phyloP scores from a whole-genome alignment of 371 early-diverging fungal genomes.

The Mortierella sp. region DNA sequence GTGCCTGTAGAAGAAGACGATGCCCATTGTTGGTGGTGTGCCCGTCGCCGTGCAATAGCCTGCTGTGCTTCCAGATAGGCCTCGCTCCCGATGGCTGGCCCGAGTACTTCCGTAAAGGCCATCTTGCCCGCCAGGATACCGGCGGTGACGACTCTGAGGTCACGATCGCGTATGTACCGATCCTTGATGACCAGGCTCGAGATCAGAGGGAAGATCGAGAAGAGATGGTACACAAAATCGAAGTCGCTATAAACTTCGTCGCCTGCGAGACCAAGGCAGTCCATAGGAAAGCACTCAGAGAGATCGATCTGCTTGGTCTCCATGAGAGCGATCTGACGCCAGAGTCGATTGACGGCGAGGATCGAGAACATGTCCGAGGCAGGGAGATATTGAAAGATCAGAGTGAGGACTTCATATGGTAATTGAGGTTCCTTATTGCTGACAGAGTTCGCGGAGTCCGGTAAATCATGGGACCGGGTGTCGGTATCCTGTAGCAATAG shows the following conservation, averaged over 20 bases:
- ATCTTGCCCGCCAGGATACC: conserved; percentile 54
- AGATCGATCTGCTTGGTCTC: conserved; percentile 53
- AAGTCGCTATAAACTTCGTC: conserved; percentile 51
- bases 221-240: conserved; percentile 50
- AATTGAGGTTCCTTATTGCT: conserved; percentile 20
- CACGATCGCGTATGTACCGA: conserved; percentile 49
- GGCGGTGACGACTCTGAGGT: conserved; percentile 50
- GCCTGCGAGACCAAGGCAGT: conserved; percentile 41
- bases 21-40: not conserved
- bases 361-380: conserved; percentile 47
- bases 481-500: not conserved
- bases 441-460: not conserved
- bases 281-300: conserved; percentile 51
- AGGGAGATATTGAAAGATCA: conserved; percentile 41
- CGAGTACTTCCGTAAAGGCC: conserved; percentile 37
- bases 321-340: conserved; percentile 46
- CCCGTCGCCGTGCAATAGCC: conserved; percentile 17
- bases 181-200: conserved; percentile 53
- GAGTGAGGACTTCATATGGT: conserved; percentile 42
- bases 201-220: conserved; percentile 50
- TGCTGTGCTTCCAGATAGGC: conserved; percentile 18
- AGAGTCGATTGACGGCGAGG: conserved; percentile 41
- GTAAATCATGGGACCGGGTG: conserved; percentile 2
- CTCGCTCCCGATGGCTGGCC: conserved; percentile 15
- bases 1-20: not conserved